phyloP scores from a whole-genome alignment of 139 green algal species.

The Spirogloea muscicola region DNA sequence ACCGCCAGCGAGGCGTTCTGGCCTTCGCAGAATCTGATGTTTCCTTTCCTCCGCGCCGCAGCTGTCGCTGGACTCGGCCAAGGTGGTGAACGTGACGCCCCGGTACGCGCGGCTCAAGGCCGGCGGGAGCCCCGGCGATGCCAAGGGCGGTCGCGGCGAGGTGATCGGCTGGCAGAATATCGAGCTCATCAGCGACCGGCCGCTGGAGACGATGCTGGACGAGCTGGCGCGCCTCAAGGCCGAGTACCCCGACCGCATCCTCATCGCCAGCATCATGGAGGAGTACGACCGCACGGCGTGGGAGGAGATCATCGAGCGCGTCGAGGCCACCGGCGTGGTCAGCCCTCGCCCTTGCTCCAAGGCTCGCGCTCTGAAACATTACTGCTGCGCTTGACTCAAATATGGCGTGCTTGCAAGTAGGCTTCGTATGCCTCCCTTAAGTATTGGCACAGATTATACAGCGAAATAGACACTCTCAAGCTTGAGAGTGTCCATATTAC shows the following conservation, averaged over 20 bases:
- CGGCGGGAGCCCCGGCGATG: slow-evolving; percentile 29
- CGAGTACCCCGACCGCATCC: slow-evolving; percentile 84
- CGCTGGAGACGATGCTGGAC: slow-evolving; percentile 87
- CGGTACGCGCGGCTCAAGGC: slow-evolving; percentile 86
- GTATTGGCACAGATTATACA: no score
- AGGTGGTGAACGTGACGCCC: slow-evolving; percentile 93
- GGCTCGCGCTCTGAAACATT: neutral
- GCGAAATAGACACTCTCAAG: no score
- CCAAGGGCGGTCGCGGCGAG: no score
- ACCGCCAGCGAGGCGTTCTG: no score
- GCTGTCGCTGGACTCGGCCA: slow-evolving; percentile 78
- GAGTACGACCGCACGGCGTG: slow-evolving; percentile 80
- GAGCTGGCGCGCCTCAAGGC: slow-evolving; percentile 74
- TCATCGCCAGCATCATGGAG: slow-evolving; percentile 94
- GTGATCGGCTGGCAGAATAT: slow-evolving; percentile 95
- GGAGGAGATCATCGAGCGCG: slow-evolving; percentile 88
- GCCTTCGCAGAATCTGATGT: no score
- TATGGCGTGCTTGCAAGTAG: slow-evolving; percentile 74
- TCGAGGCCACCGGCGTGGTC: slow-evolving; percentile 76
- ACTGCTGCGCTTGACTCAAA: no score
- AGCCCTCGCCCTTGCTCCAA: neutral
- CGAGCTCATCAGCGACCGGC: slow-evolving; percentile 88
- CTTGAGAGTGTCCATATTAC: no score
- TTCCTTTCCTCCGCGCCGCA: no score
- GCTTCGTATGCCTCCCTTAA: no score